Conservation (phyloP, 2,329 filamentous ascomycete genomes). For the Aspergillus sp. region DNA sequence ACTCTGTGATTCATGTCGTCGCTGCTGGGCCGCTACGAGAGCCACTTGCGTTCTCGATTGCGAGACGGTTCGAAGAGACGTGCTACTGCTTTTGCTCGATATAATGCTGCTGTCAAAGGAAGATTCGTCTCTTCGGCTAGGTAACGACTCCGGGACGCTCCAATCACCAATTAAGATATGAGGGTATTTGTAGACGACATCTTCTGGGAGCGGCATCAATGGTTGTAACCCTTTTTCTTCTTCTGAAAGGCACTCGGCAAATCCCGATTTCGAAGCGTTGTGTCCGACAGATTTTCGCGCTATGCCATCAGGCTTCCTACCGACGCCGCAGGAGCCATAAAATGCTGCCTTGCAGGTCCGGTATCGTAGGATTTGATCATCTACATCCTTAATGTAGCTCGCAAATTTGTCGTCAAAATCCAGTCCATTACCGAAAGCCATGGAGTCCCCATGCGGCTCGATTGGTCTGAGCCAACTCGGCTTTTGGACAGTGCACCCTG, state of each 20-base stretch:
- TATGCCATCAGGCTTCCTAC: constrained; percentile 41
- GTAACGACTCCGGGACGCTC: constrained; percentile 30
- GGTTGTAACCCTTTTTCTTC: constrained; percentile 47
- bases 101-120: constrained; percentile 27
- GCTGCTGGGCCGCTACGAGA: constrained; percentile 41
- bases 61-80: constrained; percentile 27
- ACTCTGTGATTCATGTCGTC: constrained; percentile 42
- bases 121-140: constrained; percentile 24
- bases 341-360: constrained; percentile 42
- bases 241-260: constrained; percentile 47
- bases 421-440: constrained; percentile 44
- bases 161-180: constrained; percentile 42
- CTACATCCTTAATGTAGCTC: constrained; percentile 36
- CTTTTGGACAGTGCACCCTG: constrained; percentile 37
- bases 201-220: constrained; percentile 45
- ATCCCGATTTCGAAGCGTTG: constrained; percentile 46
- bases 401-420: constrained; percentile 41
- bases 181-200: constrained; percentile 48
- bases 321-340: constrained; percentile 47
- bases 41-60: constrained; percentile 40
- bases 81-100: constrained; percentile 28
- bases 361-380: constrained; percentile 38
- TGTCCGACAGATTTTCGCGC: constrained; percentile 45
- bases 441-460: constrained; percentile 48
- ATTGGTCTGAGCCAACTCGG: constrained; percentile 45